Evolutionary conservation across 257 asterid genomes (phyloP), one percentile per base, ranked within the genome.

Genomic region (Avicennia marina): DNA sequence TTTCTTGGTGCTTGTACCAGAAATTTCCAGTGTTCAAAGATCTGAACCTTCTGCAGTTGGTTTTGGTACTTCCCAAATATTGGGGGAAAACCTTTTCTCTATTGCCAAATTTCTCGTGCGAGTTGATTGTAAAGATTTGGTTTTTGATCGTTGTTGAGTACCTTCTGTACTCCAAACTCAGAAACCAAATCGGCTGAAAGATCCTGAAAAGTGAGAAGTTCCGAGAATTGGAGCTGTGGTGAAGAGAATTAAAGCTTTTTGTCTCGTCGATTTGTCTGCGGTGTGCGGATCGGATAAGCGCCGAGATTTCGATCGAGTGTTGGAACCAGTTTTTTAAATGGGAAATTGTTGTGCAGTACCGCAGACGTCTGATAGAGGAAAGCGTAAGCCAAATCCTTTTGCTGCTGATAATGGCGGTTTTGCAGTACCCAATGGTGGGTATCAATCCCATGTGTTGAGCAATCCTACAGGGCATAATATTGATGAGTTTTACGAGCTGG

Each of bases 261-360:
- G 13, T 36, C 13, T 11, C 41, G 13, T 11, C 10, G 41, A 36
- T 36, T 36, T 36, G 41, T 2, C 13, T 7, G 41, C 10, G 41
- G 10, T 11, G 41, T 11, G 13, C 10, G 13, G 41, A 36, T 36
- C 13, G 13, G 13, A 3, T 3, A 5, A 36, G 13, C 3, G 10
- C 33, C 31, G 40, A 21, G 39, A 55, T 34, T 64, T 70, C 15
- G 27, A 11, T 36, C 10, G 41, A 36, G 6, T 8, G n/a, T 38
- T 34, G 29, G 3, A 7, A 49, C 71, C 74, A 7, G 5, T 46
- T 43, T 38, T 42, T 34, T 3, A 8, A 52, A 80, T 80, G 87
- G 87, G 87, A 15, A 80, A 80, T 60, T 80, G 87, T 67, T 80
- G 84, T 39, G 81, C 75, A 19, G 81, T 63, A 18, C 87, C 87